Evolutionary conservation across 768 basidiomycete genomes (phyloP).

Genomic region (Cantharellus anzutake): DNA sequence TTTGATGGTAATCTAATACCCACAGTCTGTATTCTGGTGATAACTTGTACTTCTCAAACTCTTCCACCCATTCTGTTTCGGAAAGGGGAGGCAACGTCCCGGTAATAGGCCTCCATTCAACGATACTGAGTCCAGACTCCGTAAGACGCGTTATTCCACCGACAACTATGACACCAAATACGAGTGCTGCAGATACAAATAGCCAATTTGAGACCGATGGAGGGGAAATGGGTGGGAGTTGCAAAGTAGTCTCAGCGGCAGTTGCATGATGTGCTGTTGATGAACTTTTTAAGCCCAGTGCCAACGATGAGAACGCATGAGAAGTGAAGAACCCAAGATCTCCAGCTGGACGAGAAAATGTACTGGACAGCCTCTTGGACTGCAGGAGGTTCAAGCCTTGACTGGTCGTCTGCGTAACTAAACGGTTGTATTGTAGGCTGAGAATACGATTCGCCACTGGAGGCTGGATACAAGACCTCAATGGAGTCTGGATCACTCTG

Average conservation of each 20-base stretch:
- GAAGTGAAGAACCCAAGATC: too few species aligned
- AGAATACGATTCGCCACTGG: too few species aligned
- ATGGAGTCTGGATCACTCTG: too few species aligned
- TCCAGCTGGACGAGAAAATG: too few species aligned
- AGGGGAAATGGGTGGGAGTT: slow-evolving; percentile 38
- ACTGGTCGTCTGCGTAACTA: too few species aligned
- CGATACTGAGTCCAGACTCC: slow-evolving; percentile 93
- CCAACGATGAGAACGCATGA: too few species aligned
- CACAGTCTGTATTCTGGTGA: slow-evolving; percentile 95
- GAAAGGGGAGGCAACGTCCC: slow-evolving; percentile 74
- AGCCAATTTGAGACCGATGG: slow-evolving; percentile 72
- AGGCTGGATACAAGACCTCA: too few species aligned
- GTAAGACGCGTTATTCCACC: slow-evolving; percentile 94
- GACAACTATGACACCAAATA: slow-evolving; percentile 84
- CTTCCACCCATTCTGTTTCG: slow-evolving; percentile 56
- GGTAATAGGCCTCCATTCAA: slow-evolving; percentile 90
- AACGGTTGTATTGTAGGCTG: too few species aligned
- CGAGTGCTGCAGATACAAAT: slow-evolving; percentile 61
- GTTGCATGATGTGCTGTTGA: not conserved
- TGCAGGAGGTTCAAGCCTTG: too few species aligned
- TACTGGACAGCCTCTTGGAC: too few species aligned
- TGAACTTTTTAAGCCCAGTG: not conserved
- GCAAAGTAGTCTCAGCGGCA: slow-evolving; percentile 8
- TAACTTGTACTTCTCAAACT: slow-evolving; percentile 85
- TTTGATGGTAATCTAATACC: slow-evolving; percentile 16